Percentiles rank a stretch among this genome's conserved stretches.
phyloP scores from a whole-genome alignment of 495 filamentous ascomycete species.

The Talaromyces borbonicus region DNA sequence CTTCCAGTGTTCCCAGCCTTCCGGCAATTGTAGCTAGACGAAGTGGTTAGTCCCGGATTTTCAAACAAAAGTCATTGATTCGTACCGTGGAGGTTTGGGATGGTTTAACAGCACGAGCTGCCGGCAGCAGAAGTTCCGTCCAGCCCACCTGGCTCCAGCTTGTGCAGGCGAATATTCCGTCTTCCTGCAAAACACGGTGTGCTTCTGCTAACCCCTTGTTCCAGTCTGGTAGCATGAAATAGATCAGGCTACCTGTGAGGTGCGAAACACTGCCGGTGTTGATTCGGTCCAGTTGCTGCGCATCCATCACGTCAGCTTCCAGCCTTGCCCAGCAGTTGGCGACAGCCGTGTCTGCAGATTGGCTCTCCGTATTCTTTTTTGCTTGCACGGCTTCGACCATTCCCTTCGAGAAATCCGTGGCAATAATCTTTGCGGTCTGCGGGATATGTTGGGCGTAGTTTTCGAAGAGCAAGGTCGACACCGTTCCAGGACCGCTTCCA shows the following conservation, averaged over 20 bases:
- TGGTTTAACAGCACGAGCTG: not conserved
- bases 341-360: not conserved
- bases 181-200: constrained; percentile 4
- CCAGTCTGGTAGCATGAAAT: constrained; percentile 4
- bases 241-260: constrained; percentile 2
- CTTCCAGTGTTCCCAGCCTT: not conserved
- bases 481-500: constrained; percentile 4
- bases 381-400: constrained; percentile 1
- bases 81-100: not conserved
- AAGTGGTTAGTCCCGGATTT: not conserved
- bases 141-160: constrained; percentile 4
- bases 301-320: constrained; percentile 3
- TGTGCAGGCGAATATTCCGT: constrained; percentile 5
- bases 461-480: not conserved
- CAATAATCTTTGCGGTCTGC: not conserved
- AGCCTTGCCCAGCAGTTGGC: not conserved
- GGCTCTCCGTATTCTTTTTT: not conserved
- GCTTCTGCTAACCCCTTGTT: constrained; percentile 3
- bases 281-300: not conserved
- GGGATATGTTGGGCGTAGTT: not conserved
- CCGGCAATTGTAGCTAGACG: not conserved
- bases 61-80: not conserved
- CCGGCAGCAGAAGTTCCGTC: not conserved
- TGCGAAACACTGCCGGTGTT: not conserved
- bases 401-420: constrained; percentile 2